These are phyloP conservation scores for Quercus parvula DNA, from an alignment of 306 rosid species.

Conservation along the genomic window DNA sequence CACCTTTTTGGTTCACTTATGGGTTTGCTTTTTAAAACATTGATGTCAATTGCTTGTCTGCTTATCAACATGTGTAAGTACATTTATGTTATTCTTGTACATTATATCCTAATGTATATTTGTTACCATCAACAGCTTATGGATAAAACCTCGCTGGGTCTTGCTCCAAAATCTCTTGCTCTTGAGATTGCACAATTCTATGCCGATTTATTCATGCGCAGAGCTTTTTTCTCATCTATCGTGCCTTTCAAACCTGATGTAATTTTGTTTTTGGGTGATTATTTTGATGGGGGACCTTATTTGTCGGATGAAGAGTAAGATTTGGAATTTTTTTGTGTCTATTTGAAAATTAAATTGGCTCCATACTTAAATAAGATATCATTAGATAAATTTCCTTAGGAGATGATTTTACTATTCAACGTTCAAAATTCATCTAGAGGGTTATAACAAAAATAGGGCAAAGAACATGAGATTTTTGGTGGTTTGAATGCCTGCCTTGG, in stretches of 20 bases:
- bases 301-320: conserved; percentile 74
- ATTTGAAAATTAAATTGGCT: neutral
- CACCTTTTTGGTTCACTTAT: neutral
- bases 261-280: conserved; percentile 74
- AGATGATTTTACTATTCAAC: conserved; percentile 7
- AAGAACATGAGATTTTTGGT: neutral
- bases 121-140: conserved; percentile 54
- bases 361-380: conserved; percentile 4
- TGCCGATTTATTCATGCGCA: conserved; percentile 76
- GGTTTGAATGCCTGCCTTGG: neutral
- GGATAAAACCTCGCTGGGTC: conserved; percentile 72
- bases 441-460: neutral
- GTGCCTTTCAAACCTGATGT: conserved; percentile 69
- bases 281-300: conserved; percentile 79
- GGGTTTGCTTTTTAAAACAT: neutral
- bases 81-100: neutral
- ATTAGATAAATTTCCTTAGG: neutral
- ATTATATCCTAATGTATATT: conserved; percentile 12
- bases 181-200: conserved; percentile 69
- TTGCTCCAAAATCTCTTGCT: conserved; percentile 66
- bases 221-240: conserved; percentile 68
- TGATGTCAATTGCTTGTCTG: neutral
- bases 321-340: conserved; percentile 10
- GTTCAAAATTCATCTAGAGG: neutral
- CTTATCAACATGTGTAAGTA: neutral